Base-by-base conservation (phyloP, 208 protist genomes). In the Trypanosoma congolense region DNA sequence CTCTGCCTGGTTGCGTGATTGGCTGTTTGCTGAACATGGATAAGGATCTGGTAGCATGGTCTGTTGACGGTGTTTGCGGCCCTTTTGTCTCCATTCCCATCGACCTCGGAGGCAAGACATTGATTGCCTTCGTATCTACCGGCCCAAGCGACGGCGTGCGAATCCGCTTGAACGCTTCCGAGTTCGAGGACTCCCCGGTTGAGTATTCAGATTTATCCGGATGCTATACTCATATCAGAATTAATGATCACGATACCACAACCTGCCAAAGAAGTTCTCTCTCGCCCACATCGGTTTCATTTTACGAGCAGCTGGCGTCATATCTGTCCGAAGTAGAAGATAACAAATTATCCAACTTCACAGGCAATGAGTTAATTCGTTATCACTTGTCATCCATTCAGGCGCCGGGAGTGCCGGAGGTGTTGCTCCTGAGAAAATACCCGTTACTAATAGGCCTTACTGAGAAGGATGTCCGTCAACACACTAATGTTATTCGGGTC, bases 11-110 rank as follows among this genome's bases (percentile, higher is more conserved):
- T 16, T 70, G 56, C 5, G 83, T 92, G 49, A 67, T 95, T 48
- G 88, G 88, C 8, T 95, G 85, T 43, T 56, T 95, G 55, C 76
- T 95, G 33, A 77, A 92, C 67, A 80, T 92, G 77, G 65, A 77
- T 48, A 70, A 79, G 35, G 67, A 75, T 31, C 70, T 75, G 24
- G 84, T 80, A 25, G 81, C 84, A 1, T 95, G 88, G 85, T 95
- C 88, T 21, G 70, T 90, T 33, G 86, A 95, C 55, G 88, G 88
- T 24, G 58, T 68, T 16, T 57, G 79, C 12, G 88, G 88, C 16
- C 63, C 71, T n/a, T 86, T 86, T 56, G 62, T 93, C 2, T 48
- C 84, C 2, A 81, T 95, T 47, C 88, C 88, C 2, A 43, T 88
- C 58, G 49, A 52, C 42, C 53, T 56, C 28, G 56, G 41, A 18